phyloP scores from a whole-genome alignment of 352 stramenopile genomes.

The Pythium phragmiticola region DNA sequence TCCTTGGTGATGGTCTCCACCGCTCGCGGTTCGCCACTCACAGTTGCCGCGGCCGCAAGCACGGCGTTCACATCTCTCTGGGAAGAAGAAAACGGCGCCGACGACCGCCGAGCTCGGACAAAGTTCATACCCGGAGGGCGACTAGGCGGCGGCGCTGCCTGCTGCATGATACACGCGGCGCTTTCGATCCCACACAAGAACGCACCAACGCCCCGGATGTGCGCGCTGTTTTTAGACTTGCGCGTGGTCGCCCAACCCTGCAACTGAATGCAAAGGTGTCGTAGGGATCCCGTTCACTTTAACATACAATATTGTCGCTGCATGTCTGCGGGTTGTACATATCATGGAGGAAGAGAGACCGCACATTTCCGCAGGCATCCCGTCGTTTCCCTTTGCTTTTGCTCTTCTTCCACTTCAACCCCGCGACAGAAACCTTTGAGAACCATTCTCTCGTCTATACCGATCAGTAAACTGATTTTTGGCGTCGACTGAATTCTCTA shows the following conservation, averaged over 20 bases:
- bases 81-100: slow-evolving; percentile 20
- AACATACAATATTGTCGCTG: not conserved
- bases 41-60: not conserved
- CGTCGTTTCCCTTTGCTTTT: not conserved
- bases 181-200: not conserved
- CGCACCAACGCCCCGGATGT: too few relatives aligned
- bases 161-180: slow-evolving; percentile 5
- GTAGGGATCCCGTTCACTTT: not conserved
- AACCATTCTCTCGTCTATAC: not conserved
- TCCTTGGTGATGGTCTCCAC: not conserved
- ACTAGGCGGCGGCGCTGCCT: slow-evolving; percentile 9
- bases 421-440: not conserved
- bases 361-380: not conserved
- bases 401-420: slow-evolving; percentile 10
- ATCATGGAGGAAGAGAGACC: too few relatives aligned
- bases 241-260: not conserved
- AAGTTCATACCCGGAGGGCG: slow-evolving; percentile 4
- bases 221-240: slow-evolving; percentile 2
- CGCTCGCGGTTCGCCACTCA: not conserved
- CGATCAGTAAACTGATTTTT: not conserved
- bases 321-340: not conserved
- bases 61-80: slow-evolving; percentile 15
- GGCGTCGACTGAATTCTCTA: too few relatives aligned
- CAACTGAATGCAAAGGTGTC: not conserved
- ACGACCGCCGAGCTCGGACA: slow-evolving; percentile 11